Evolutionary conservation across 345 rosid genomes (phyloP).

Genomic region (Eucalyptus cloeziana): DNA sequence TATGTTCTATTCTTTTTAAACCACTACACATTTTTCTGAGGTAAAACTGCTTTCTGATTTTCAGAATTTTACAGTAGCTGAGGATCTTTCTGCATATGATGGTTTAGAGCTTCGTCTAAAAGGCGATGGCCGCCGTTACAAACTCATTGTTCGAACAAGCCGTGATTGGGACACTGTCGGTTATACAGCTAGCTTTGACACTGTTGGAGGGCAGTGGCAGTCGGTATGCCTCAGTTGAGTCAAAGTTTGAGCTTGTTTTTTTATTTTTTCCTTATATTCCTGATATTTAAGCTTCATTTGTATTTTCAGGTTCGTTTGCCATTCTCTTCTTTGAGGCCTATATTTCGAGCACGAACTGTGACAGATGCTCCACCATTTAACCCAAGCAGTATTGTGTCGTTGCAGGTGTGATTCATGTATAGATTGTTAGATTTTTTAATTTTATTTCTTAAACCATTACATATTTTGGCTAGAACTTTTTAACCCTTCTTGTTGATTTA

Average conservation of each 20-base stretch:
- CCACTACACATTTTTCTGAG: background rate
- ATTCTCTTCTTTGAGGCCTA: conserved; percentile 78
- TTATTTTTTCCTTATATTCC: background rate
- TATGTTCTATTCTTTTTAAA: background rate
- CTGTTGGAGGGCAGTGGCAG: conserved; percentile 77
- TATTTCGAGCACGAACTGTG: conserved; percentile 69
- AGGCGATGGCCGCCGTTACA: conserved; percentile 87
- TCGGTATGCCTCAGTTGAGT: conserved; percentile 34
- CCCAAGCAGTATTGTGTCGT: conserved; percentile 53
- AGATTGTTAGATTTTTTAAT: background rate
- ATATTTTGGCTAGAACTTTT: background rate
- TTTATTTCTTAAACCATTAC: background rate
- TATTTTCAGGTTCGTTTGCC: conserved; percentile 49
- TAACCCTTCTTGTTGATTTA: background rate
- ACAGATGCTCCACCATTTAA: conserved; percentile 74
- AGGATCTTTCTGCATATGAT: conserved; percentile 83
- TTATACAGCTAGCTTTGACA: conserved; percentile 74
- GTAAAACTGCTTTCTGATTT: background rate
- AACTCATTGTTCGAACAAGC: conserved; percentile 66
- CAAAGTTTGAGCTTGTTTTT: background rate
- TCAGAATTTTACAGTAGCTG: conserved; percentile 72
- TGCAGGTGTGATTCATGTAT: conserved; percentile 43
- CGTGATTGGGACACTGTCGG: conserved; percentile 93
- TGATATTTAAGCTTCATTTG: background rate
- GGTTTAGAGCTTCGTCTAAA: conserved; percentile 70